Base-by-base conservation (phyloP, 192 early-diverging fungal species). In the Podila verticillata region DNA sequence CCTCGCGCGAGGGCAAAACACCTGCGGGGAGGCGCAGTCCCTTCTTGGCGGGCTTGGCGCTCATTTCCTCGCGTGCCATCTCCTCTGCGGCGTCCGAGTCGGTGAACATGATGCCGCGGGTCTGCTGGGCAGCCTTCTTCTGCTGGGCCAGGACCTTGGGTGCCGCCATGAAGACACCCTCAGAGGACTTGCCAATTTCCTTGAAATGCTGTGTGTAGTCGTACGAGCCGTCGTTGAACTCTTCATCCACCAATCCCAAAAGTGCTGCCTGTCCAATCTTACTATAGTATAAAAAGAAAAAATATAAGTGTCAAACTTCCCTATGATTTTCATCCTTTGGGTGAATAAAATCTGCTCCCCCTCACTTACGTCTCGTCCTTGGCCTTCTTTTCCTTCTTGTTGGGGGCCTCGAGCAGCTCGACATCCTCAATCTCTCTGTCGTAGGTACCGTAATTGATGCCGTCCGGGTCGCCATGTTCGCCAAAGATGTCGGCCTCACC, bases 171-270 rank as follows among this genome's bases (percentile, higher is more conserved):
- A 95, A 90, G 48, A 97, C 91, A 28, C 92, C 95, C n/a, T 85
- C 89, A 31, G 86, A 87, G 29, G 92, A 86, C 17, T 84, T 83
- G 22, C 97, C 97, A 24, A 98, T 95, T 32, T 85, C 78, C 48
- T 91, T 92, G 77, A 99, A 87, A 66, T 99, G 97, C 86, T 98
- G 89, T 65, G 92, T 89, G 84, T 99, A 99, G 83, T 99, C 94
- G 83, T 98, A 99, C 39, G 95, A 87, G 62, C 89, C 86, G 82
- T 99, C 96, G 68, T 94, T 93, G 81, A 94, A 95, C 68, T 93
- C 96, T 5, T 68, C 65, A 39, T 61, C 70, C 13, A 72, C 61
- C 49, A 98, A 87, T 66, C 98, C 97, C 69, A 95, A 93, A 63
- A 97, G 75, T 6, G 98, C 93, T 7, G 96, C 93, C 77, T 94